These are phyloP conservation scores for Plasmopara halstedii DNA, from an alignment of 352 stramenopile species.

Conservation along the genomic window DNA sequence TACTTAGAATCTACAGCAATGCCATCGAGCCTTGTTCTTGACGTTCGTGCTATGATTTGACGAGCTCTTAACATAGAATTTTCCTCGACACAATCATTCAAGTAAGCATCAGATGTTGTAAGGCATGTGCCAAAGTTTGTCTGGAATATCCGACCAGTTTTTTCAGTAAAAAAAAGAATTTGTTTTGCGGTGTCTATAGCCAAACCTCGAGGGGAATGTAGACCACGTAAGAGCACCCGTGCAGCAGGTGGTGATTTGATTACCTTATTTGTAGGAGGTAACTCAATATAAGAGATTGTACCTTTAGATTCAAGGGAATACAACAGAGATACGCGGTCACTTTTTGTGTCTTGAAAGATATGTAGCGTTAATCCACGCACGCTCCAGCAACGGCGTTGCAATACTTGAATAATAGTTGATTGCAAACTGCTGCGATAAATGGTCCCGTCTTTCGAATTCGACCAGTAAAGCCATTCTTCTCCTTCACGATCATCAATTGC, in stretches of 20 bases:
- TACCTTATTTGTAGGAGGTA: not conserved
- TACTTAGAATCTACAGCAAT: slow-evolving; percentile 43
- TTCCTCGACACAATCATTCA: slow-evolving; percentile 11
- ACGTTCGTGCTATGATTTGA: slow-evolving; percentile 34
- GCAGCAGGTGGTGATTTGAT: slow-evolving; percentile 3
- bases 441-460: slow-evolving; percentile 49
- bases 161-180: slow-evolving; percentile 63
- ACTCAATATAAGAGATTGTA: slow-evolving; percentile 24
- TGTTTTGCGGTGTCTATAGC: slow-evolving; percentile 24
- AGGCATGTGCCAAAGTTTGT: slow-evolving; percentile 1
- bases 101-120: slow-evolving; percentile 4
- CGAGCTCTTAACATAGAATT: slow-evolving; percentile 2
- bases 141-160: slow-evolving; percentile 52
- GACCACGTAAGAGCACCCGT: slow-evolving; percentile 25
- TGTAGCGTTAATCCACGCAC: slow-evolving; percentile 38
- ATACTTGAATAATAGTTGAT: slow-evolving; percentile 30
- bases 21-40: slow-evolving; percentile 45
- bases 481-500: slow-evolving; percentile 26
- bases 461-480: slow-evolving; percentile 57
- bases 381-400: slow-evolving; percentile 40
- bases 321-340: slow-evolving; percentile 23
- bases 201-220: slow-evolving; percentile 49
- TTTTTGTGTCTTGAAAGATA: not conserved
- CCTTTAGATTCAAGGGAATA: slow-evolving; percentile 58
- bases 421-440: slow-evolving; percentile 58